Percentiles rank a stretch among this genome's conserved stretches.
Evolutionary conservation across 2,329 filamentous ascomycete genomes (phyloP).

Genomic region (Botrytis pseudocinerea): DNA sequence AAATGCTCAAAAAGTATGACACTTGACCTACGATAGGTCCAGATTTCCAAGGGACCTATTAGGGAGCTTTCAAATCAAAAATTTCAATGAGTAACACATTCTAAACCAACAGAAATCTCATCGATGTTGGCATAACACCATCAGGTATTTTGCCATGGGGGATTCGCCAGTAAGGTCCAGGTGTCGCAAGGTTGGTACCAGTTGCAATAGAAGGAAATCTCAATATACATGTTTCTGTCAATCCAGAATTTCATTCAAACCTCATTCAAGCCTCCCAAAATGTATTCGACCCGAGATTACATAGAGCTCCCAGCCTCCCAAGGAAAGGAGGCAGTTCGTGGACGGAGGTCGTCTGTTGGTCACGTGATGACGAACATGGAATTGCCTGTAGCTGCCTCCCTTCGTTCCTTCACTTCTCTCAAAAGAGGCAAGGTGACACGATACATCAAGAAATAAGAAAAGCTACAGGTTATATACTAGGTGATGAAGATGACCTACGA

Average conservation of each 20-base stretch:
- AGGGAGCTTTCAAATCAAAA: neutral
- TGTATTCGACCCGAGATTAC: neutral
- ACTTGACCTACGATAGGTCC: neutral
- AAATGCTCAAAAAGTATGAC: neutral
- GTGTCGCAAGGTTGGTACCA: neutral
- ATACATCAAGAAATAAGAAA: neutral
- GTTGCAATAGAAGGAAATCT: neutral
- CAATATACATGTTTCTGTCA: neutral
- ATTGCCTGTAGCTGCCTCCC: neutral
- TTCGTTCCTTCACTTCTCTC: neutral
- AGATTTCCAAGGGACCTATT: neutral
- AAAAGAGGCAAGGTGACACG: neutral
- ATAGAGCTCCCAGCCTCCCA: no score
- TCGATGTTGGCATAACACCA: neutral
- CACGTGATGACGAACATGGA: neutral
- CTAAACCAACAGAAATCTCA: neutral
- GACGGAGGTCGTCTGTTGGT: neutral
- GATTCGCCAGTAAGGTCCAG: neutral
- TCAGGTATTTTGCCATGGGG: neutral
- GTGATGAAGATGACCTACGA: neutral
- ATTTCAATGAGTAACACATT: neutral
- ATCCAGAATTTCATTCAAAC: neutral
- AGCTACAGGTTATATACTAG: neutral
- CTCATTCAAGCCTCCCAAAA: neutral
- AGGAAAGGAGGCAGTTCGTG: neutral